Base-by-base conservation (phyloP, 345 rosid genomes). In the Microthlaspi erraticum region DNA sequence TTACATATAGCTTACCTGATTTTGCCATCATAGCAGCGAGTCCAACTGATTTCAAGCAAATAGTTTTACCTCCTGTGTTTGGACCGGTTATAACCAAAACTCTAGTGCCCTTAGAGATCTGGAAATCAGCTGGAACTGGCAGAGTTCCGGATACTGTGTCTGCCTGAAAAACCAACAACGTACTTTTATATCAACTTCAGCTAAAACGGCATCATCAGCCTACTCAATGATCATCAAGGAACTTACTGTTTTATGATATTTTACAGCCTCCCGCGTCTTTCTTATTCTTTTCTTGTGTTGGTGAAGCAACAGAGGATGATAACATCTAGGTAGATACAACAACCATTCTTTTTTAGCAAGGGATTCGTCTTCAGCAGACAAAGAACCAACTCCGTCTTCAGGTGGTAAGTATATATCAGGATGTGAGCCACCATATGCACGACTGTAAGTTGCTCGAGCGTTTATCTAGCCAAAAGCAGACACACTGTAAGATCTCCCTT, bases 1-100 rank as follows among this genome's bases (percentile, higher is more conserved):
- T 31, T 46, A 31, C 19, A 44, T 50, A 53, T 66, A 26, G 5
- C 38, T 65, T 58, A 88, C 98, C 98, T 79, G 96, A 85, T 83
- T 89, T 91, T 63, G 94, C 96, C 98, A 93, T 93, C 91, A 93
- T 80, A 63, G 92, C 87, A 60, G 93, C 94, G 82, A 93, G 86
- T 81, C 95, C 98, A 75, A 89, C 77, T 36, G 98, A 89, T 84
- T 93, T 93, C 54, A 93, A 82, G 86, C 91, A 87, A 58, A 86
- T 86, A 45, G 97, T 93, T 86, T 91, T 91, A 56, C 98, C 97
- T 53, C 98, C 98, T 6, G 96, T 93, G 72, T 91, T 93, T n/a
- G 98, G 97, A 62, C 97, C 97, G 16, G 97, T 93, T 67, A 93
- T 85, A 60, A 91, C 80, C 70, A 91, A 83, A 72, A 93, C 95